A percentile compares a stretch with the other conserved stretches of the same genome.
Evolutionary conservation across 2,329 filamentous ascomycete species (phyloP).

Genomic region (Lachnellula cervina): DNA sequence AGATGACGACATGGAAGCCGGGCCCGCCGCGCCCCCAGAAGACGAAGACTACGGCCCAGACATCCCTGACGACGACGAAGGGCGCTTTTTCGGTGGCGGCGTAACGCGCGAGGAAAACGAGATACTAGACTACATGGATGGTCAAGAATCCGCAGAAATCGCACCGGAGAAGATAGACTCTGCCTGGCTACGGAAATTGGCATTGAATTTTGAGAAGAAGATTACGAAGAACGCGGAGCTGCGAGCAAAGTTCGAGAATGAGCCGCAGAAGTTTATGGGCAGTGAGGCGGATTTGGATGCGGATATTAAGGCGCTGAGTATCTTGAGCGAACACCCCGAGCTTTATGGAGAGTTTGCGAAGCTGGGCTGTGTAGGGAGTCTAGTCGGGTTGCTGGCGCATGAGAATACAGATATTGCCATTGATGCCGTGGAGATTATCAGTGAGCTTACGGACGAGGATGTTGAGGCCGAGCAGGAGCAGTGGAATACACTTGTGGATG

Average conservation of each 20-base stretch:
- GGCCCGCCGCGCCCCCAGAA: constrained; percentile 47
- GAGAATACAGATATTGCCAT: constrained; percentile 98
- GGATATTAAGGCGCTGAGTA: constrained; percentile 79
- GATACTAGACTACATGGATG: constrained; percentile 83
- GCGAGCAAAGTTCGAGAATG: constrained; percentile 74
- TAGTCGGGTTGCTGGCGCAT: constrained; percentile 81
- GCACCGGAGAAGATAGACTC: constrained; percentile 72
- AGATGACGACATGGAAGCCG: constrained; percentile 42
- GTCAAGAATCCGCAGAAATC: constrained; percentile 45
- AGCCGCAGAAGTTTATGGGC: constrained; percentile 78
- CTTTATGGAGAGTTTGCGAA: constrained; percentile 77
- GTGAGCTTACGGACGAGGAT: constrained; percentile 90
- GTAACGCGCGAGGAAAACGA: constrained; percentile 75
- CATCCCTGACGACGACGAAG: constrained; percentile 73
- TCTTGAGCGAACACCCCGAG: constrained; percentile 80
- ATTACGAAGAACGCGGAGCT: constrained; percentile 89
- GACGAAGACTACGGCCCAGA: constrained; percentile 53
- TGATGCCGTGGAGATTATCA: constrained; percentile 80
- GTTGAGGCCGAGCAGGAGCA: constrained; percentile 74
- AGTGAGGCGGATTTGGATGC: constrained; percentile 86
- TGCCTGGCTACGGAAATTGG: constrained; percentile 76
- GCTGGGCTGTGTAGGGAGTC: constrained; percentile 64
- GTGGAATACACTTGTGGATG: constrained; percentile 72
- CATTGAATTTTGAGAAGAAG: constrained; percentile 80
- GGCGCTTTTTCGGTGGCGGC: constrained; percentile 91